Conservation (phyloP, 164 flowering plant species). For the Santalum album region DNA sequence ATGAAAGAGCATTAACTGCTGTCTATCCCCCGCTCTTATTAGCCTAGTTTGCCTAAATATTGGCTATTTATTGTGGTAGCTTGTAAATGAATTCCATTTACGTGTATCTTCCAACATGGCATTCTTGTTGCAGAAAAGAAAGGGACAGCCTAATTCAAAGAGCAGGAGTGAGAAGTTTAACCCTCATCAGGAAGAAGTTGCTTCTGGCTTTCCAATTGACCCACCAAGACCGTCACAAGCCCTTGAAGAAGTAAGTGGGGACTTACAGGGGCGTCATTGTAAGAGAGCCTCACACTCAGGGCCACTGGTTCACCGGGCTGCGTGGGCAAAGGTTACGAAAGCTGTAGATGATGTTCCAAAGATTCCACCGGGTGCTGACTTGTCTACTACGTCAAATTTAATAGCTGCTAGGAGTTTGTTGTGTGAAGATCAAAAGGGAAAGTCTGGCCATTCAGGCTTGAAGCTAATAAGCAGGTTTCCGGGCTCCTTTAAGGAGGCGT, state of each 20-base stretch:
- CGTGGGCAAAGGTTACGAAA: slow-evolving; percentile 66
- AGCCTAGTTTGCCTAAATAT: too few species aligned
- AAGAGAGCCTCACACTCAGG: slow-evolving; percentile 95
- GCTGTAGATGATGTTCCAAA: slow-evolving; percentile 63
- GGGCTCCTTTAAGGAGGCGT: slow-evolving; percentile 56
- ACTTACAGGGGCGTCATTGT: slow-evolving; percentile 35
- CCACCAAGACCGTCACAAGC: slow-evolving; percentile 84
- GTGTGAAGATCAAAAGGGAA: slow-evolving; percentile 51
- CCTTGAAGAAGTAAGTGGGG: slow-evolving; percentile 35
- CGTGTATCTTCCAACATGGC: too few species aligned
- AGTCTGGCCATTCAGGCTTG: slow-evolving; percentile 30
- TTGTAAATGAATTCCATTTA: too few species aligned
- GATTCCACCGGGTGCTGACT: slow-evolving; percentile 48
- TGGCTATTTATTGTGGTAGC: too few species aligned
- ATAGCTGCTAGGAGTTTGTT: slow-evolving; percentile 59
- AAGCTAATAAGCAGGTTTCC: slow-evolving; percentile 52
- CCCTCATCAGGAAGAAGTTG: slow-evolving; percentile 78
- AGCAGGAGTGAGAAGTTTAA: slow-evolving; percentile 92
- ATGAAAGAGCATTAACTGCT: too few species aligned
- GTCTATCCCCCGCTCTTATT: too few species aligned
- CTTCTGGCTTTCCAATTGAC: slow-evolving; percentile 97
- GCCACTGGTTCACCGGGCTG: slow-evolving; percentile 66
- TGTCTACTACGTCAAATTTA: slow-evolving; percentile 48
- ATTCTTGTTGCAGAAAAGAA: slow-evolving; percentile 60
- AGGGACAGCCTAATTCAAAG: slow-evolving; percentile 56